Evolutionary conservation across 805 yeast species (phyloP).

Genomic region (Cyberlindnera japonica): DNA sequence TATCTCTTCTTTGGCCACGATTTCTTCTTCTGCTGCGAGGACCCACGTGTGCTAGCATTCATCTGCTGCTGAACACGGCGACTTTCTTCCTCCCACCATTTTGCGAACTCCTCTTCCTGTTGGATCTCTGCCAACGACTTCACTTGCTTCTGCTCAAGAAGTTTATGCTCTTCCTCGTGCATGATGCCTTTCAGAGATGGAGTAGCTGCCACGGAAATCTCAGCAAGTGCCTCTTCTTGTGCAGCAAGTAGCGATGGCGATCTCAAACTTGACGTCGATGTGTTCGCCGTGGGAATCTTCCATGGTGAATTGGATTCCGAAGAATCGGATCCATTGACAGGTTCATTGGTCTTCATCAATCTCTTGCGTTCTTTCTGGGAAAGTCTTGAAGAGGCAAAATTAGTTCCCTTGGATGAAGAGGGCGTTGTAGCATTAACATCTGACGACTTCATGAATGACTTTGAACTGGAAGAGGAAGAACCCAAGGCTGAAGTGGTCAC

Average conservation of each 20-base stretch:
- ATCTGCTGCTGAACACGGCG: constrained; percentile 51
- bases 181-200: constrained; percentile 43
- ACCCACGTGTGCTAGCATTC: too few relatives aligned
- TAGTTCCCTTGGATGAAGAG: not conserved
- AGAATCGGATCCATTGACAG: not conserved
- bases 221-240: constrained; percentile 19
- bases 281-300: constrained; percentile 17
- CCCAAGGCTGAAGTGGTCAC: constrained; percentile 3
- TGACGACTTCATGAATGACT: constrained; percentile 11
- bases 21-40: not conserved
- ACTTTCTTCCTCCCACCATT: constrained; percentile 85
- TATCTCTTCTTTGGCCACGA: constrained; percentile 2
- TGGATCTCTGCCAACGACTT: constrained; percentile 65
- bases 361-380: constrained; percentile 62
- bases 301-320: constrained; percentile 14
- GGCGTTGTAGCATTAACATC: not conserved
- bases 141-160: constrained; percentile 30
- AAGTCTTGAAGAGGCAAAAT: constrained; percentile 11
- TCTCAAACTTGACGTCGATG: constrained; percentile 7
- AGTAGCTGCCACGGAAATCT: constrained; percentile 1
- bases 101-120: constrained; percentile 79
- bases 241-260: constrained; percentile 21
- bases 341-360: constrained; percentile 28
- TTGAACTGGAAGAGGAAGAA: constrained; percentile 9
- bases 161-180: constrained; percentile 42